Conservation (phyloP, 257 asterid genomes). For the Parsonsia alboflavescens region DNA sequence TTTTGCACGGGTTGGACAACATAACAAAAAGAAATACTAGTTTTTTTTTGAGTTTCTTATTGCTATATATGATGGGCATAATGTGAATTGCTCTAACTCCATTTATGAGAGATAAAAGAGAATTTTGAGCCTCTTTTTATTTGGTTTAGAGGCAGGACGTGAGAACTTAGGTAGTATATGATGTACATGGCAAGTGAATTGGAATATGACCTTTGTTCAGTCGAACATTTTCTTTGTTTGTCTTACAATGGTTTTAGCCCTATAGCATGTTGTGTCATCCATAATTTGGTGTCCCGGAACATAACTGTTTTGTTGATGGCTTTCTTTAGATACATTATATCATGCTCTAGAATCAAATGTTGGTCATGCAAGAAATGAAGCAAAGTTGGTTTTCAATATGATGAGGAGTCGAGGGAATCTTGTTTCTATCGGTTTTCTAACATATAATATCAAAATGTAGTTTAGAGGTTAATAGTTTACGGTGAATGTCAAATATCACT, state of each 20-base stretch:
- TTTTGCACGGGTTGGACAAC: background rate
- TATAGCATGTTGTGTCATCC: background rate
- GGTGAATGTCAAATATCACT: background rate
- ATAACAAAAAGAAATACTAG: background rate
- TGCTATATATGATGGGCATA: background rate
- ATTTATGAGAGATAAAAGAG: background rate
- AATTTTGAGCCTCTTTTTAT: no score
- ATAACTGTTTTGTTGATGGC: background rate
- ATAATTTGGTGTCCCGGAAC: background rate
- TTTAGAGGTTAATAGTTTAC: background rate
- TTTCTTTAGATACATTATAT: background rate
- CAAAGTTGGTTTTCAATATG: background rate
- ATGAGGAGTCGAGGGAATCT: background rate
- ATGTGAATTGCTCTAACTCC: no score
- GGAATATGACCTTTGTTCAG: no score
- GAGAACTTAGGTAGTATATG: no score
- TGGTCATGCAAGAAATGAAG: background rate
- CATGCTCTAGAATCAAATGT: background rate
- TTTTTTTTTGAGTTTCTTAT: no score
- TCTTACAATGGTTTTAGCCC: background rate
- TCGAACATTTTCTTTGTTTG: no score
- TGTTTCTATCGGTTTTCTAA: background rate
- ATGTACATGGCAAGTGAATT: no score
- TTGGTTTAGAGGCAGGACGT: no score
- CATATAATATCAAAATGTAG: no score